phyloP scores from a whole-genome alignment of 2,329 filamentous ascomycete genomes.

The Neopestalotiopsis rosae region DNA sequence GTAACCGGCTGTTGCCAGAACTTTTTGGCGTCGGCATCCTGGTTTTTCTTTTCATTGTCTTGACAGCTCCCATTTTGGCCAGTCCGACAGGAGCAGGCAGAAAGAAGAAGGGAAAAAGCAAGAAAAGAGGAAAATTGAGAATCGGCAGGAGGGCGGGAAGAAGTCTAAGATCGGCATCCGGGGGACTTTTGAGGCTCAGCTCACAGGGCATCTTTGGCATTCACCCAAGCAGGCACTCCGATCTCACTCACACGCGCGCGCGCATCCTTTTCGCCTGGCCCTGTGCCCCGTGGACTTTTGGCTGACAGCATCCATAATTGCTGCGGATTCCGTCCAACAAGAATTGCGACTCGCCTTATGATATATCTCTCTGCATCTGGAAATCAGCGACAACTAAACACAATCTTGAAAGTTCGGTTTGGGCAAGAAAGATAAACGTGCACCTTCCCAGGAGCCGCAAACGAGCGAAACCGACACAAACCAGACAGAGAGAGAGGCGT shows the following conservation, averaged over 20 bases:
- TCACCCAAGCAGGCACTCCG: neutral
- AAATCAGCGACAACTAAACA: no score
- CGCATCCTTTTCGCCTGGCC: neutral
- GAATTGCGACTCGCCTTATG: no score
- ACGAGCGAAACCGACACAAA: neutral
- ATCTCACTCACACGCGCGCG: neutral
- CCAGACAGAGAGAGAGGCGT: neutral
- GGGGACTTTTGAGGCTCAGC: conserved; percentile 1
- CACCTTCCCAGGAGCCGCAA: no score
- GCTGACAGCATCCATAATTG: no score
- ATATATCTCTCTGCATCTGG: no score
- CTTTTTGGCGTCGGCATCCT: neutral
- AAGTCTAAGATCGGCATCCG: neutral
- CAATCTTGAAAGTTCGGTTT: no score
- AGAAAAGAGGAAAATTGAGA: neutral
- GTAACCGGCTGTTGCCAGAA: neutral
- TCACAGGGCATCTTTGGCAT: neutral
- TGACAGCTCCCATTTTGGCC: neutral
- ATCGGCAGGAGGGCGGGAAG: neutral
- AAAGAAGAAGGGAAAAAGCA: neutral
- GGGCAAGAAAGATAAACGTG: no score
- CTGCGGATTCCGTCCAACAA: no score
- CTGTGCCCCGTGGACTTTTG: neutral
- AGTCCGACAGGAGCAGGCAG: neutral
- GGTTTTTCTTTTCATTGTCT: neutral